phyloP scores from a whole-genome alignment of 768 basidiomycete genomes.

The Rhodotorula kratochvilovae region DNA sequence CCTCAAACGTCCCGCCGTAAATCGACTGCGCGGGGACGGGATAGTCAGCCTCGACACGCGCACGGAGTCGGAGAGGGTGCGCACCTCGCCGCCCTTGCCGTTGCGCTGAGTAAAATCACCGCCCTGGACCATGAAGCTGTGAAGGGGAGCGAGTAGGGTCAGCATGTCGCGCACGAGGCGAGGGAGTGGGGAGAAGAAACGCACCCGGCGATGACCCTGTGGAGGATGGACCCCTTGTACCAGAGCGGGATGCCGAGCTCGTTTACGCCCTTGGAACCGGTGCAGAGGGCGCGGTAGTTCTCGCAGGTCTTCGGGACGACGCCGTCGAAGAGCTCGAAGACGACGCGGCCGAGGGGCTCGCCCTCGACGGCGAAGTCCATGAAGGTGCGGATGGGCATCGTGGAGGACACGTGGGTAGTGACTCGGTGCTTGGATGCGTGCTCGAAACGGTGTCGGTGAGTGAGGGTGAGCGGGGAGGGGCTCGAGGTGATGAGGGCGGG shows the following conservation, averaged over 20 bases:
- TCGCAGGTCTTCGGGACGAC: conserved; percentile 68
- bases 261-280: conserved; percentile 76
- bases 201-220: conserved; percentile 71
- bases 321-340: conserved; percentile 66
- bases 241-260: conserved; percentile 65
- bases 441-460: too few species aligned
- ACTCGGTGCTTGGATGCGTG: too few species aligned
- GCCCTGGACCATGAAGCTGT: conserved; percentile 43
- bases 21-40: conserved; percentile 53
- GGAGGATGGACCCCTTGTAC: conserved; percentile 64
- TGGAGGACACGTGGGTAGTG: too few species aligned
- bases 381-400: background rate
- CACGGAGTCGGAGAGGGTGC: background rate
- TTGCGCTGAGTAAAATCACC: conserved; percentile 74
- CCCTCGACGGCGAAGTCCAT: conserved; percentile 22
- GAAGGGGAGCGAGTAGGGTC: background rate
- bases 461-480: too few species aligned
- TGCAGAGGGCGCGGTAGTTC: conserved; percentile 82
- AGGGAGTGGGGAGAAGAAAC: conserved; percentile 41
- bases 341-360: conserved; percentile 41
- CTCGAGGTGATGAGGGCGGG: too few species aligned
- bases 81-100: conserved; percentile 65
- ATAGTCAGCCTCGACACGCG: background rate
- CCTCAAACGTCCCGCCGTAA: conserved; percentile 67
- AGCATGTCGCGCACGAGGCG: background rate